phyloP scores from a whole-genome alignment of 139 green algal genomes.

The Chlamydomonas sphaeroides region DNA sequence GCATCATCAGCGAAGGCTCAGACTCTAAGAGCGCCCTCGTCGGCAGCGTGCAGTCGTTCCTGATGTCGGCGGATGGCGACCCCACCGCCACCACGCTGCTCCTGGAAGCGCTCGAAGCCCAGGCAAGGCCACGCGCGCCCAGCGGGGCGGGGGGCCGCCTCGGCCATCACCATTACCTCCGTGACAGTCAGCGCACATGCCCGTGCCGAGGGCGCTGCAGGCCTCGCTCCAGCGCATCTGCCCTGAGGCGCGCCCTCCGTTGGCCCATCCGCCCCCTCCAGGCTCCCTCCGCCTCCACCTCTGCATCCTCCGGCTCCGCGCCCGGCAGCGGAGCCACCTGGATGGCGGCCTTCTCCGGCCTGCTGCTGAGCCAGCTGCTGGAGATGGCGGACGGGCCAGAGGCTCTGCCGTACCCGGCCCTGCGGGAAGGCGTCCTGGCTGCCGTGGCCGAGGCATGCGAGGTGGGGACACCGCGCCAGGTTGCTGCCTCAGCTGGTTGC shows the following conservation, averaged over 20 bases:
- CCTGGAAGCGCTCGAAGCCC: conserved; percentile 38
- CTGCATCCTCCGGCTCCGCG: not conserved
- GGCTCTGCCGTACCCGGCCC: not conserved
- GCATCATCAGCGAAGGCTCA: conserved; percentile 1
- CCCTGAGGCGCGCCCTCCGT: not conserved
- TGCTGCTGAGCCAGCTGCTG: conserved; percentile 5
- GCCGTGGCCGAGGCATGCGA: conserved; percentile 13
- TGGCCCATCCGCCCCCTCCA: not conserved
- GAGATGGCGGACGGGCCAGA: not conserved
- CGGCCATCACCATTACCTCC: no score
- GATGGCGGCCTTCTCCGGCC: conserved; percentile 29
- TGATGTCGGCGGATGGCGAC: conserved; percentile 31
- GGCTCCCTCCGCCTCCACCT: not conserved
- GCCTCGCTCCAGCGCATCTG: not conserved
- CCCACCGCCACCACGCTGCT: conserved; percentile 41
- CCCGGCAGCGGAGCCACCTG: conserved; percentile 34
- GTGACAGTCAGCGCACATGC: no score
- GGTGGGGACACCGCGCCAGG: no score
- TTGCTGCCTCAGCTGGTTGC: no score
- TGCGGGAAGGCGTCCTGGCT: not conserved
- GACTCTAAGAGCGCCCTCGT: conserved; percentile 1
- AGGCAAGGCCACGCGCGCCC: no score
- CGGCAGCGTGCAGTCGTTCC: conserved; percentile 28
- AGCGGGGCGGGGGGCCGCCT: no score
- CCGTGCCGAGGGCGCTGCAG: no score